Percentiles rank a stretch among this genome's conserved stretches.
Evolutionary conservation across 495 filamentous ascomycete species (phyloP).

Genomic region (Choiromyces venosus): DNA sequence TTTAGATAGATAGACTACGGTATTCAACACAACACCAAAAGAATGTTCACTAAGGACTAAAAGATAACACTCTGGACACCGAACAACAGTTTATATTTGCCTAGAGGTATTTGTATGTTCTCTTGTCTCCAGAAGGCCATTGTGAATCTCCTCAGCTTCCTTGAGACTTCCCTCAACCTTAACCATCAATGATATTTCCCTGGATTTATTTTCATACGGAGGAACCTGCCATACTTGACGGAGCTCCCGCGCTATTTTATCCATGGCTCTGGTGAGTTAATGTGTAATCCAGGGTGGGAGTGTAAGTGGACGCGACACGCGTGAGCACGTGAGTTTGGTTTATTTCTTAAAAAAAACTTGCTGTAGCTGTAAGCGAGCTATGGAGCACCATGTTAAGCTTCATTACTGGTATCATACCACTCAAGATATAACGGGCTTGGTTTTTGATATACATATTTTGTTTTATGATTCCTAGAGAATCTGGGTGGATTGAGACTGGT

Average conservation of each 20-base stretch:
- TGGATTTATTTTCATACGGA: not conserved
- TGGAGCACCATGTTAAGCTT: not conserved
- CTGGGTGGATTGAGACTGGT: not conserved
- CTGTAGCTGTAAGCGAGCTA: not conserved
- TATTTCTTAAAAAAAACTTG: not conserved
- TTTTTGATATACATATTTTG: not conserved
- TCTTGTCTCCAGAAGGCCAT: not conserved
- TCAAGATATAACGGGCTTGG: not conserved
- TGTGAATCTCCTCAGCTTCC: not conserved
- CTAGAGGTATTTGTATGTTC: not conserved
- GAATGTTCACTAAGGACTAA: not conserved
- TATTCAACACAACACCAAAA: not conserved
- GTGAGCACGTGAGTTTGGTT: not conserved
- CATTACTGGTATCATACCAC: too few relatives aligned
- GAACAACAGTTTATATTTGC: not conserved
- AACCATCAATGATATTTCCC: not conserved
- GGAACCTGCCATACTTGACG: not conserved
- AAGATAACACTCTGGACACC: not conserved
- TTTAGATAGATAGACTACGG: too few relatives aligned
- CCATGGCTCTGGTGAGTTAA: not conserved
- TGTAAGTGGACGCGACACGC: not conserved
- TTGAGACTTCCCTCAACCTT: not conserved
- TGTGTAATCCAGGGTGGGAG: not conserved
- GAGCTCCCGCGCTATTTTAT: not conserved
- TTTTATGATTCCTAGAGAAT: not conserved